Evolutionary conservation across 2,329 filamentous ascomycete genomes (phyloP), one percentile per base, ranked within the genome.

Genomic region (Xylariaceae sp.): DNA sequence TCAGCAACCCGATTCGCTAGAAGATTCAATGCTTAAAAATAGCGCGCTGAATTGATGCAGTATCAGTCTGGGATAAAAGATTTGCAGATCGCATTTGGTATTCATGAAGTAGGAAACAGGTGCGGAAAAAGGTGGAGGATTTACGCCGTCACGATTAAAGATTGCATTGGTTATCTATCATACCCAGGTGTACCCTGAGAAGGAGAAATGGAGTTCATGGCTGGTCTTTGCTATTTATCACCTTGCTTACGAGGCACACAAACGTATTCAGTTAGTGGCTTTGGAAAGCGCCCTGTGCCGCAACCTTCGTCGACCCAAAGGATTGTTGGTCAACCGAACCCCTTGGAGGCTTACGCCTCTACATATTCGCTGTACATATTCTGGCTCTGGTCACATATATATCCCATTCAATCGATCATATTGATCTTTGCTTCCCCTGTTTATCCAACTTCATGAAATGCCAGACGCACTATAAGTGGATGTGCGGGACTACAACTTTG

Each of bases 11-110:
- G 41, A n/a, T 11, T 49, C 31, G 44, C 44, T 14, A 56, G 44
- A 43, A 52, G 44, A 42, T 63, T 64, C 46, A 46, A 41, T 12
- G 61, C 61, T 42, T 63, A 56, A 47, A 40, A n/a, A 36, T 39
- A 45, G 18, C 31, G 42, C 27, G 19, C 39, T 11, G 42, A 43
- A 47, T 19, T 42, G 17, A 44, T 36, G 39, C 39, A 22, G 48
- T 17, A 43, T 30, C 38, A 50, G 36, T 15, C 22, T 5, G 22
- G 7, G 22, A 4, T 27, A 4, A 27, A 27, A 27, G 22, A 27
- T 5, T 4, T 27, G 22, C 22, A 7, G 22, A 27, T 27, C 22
- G 22, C 22, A 27, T 27, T 27, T 27, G 22, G 22, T 27, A 27
- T 27, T 27, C 7, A 27, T 7, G 22, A 27, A 27, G 22, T 27